Percentiles rank a stretch among this genome's conserved stretches.
Conservation (phyloP, 2,329 filamentous ascomycete genomes). For the Fusarium pseudograminearum region DNA sequence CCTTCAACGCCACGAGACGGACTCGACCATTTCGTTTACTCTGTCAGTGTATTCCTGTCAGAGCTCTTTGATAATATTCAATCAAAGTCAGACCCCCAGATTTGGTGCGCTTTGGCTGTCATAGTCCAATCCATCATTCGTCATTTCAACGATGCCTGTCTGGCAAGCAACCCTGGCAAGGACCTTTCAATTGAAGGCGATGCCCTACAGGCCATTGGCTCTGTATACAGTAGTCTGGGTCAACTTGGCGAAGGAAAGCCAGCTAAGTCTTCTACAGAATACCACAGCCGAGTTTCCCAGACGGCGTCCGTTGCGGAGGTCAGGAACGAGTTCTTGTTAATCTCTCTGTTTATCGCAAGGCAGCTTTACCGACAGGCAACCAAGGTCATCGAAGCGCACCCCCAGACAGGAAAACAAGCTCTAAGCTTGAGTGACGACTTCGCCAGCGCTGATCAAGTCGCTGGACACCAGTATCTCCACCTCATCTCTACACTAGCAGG, state of each 20-base stretch:
- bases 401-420: conserved; percentile 31
- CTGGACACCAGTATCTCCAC: conserved; percentile 54
- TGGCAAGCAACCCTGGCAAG: conserved; percentile 41
- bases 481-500: conserved; percentile 53
- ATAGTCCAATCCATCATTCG: conserved; percentile 53
- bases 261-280: neutral
- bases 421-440: conserved; percentile 53
- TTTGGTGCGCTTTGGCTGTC: conserved; percentile 56
- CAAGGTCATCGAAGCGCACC: conserved; percentile 42
- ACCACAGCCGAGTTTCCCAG: conserved; percentile 8
- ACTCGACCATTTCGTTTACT: conserved; percentile 57
- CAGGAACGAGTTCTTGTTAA: conserved; percentile 55
- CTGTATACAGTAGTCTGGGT: conserved; percentile 49
- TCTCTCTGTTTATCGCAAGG: conserved; percentile 54
- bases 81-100: conserved; percentile 47
- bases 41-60: conserved; percentile 52
- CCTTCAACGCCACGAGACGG: conserved; percentile 45
- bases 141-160: conserved; percentile 58
- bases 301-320: conserved; percentile 46
- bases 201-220: conserved; percentile 42
- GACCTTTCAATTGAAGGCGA: conserved; percentile 32
- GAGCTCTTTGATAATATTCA: conserved; percentile 55
- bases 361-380: conserved; percentile 59
- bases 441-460: conserved; percentile 40
- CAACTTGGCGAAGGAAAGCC: conserved; percentile 30